Percentiles rank a stretch among this genome's conserved stretches.
These are phyloP conservation scores for Trichoderma koningiopsis DNA, from an alignment of 2,329 filamentous ascomycete genomes.

Conservation along the genomic window DNA sequence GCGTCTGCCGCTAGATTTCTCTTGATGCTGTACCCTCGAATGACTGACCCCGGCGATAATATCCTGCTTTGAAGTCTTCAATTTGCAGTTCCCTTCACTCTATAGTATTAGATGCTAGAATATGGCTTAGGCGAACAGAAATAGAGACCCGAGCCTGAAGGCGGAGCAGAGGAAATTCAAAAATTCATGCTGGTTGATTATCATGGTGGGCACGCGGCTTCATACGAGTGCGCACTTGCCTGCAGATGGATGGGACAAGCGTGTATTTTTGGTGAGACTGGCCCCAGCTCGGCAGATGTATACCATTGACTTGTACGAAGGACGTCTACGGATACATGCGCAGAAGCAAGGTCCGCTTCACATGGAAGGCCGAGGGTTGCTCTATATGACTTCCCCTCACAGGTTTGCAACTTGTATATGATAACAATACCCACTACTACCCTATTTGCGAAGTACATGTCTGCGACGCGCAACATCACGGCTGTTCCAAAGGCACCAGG, in stretches of 20 bases:
- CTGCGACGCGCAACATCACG: background rate
- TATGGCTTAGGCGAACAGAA: background rate
- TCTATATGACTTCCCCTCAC: conserved; percentile 21
- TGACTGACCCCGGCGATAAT: background rate
- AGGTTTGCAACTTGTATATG: background rate
- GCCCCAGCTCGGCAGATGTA: conserved; percentile 29
- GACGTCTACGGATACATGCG: conserved; percentile 24
- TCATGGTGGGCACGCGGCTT: background rate
- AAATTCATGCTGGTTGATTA: conserved; percentile 1
- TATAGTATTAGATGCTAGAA: background rate
- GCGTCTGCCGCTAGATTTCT: background rate
- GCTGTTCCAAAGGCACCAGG: background rate
- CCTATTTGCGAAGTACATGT: background rate
- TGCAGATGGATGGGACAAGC: conserved; percentile 6
- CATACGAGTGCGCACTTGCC: background rate
- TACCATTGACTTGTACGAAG: conserved; percentile 11
- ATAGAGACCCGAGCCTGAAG: background rate
- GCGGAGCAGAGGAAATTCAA: background rate
- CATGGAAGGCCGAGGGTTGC: conserved; percentile 30
- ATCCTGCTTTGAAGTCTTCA: background rate
- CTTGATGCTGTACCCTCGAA: background rate
- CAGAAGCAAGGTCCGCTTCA: conserved; percentile 33
- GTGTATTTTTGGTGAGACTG: background rate
- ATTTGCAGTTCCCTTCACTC: background rate
- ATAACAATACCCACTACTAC: background rate